These are phyloP conservation scores for Zanthoxylum bungeanum DNA, from an alignment of 345 rosid genomes.

Conservation along the genomic window DNA sequence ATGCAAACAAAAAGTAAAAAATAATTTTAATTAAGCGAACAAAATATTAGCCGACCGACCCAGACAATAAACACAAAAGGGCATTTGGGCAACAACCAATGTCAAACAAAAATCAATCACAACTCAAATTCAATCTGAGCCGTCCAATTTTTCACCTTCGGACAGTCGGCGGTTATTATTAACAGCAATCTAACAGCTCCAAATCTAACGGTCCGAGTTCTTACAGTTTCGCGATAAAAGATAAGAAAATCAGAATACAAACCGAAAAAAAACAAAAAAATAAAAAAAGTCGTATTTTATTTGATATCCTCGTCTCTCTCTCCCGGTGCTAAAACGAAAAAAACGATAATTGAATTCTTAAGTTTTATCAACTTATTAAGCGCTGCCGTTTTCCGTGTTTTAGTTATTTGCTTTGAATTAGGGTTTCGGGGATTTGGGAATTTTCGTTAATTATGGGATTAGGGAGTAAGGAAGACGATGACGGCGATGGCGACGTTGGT, in stretches of 20 bases:
- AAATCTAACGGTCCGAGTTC: constrained; percentile 35
- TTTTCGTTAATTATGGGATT: constrained; percentile 59
- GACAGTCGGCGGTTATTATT: constrained; percentile 44
- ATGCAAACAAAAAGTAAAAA: not conserved
- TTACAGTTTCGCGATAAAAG: constrained; percentile 17
- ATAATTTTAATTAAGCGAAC: not conserved
- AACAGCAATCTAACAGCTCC: constrained; percentile 33
- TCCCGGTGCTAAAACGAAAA: not conserved
- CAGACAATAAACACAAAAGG: not conserved
- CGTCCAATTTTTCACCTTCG: constrained; percentile 25
- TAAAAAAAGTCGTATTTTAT: not conserved
- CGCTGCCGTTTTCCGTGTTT: not conserved
- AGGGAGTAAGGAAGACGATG: constrained; percentile 47
- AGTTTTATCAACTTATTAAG: not conserved
- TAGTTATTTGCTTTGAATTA: constrained; percentile 3
- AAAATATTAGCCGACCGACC: not conserved
- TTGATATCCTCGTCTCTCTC: not conserved
- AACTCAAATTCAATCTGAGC: constrained; percentile 19
- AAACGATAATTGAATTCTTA: not conserved
- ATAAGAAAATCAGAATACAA: not conserved
- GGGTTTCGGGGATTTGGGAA: constrained; percentile 28
- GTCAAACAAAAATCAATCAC: constrained; percentile 33
- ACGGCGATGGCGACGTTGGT: constrained; percentile 29
- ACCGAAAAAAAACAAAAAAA: not conserved
- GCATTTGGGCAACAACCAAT: constrained; percentile 13